A percentile compares a stretch with the other conserved stretches of the same genome.
Conservation (phyloP, 441 rosid species). For the Erodium texanum region DNA sequence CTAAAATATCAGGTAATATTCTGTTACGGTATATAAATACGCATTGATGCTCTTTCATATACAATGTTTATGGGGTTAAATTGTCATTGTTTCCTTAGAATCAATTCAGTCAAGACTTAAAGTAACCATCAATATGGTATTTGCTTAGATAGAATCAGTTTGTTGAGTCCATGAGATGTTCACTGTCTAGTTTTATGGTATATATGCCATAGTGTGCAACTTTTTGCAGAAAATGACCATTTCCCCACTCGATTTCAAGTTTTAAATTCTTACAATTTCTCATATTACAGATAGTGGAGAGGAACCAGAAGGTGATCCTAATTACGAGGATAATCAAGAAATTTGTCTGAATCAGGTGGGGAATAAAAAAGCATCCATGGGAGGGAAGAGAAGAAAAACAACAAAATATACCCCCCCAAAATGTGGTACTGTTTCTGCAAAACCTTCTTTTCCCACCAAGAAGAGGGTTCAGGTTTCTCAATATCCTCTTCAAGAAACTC, state of each 20-base stretch:
- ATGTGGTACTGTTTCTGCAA: constrained; percentile 28
- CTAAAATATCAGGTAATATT: constrained; percentile 39
- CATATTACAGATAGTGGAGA: constrained; percentile 32
- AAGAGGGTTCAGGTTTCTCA: constrained; percentile 85
- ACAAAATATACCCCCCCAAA: constrained; percentile 17
- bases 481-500: constrained; percentile 34
- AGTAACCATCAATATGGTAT: neutral
- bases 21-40: neutral
- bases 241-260: neutral
- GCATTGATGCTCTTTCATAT: neutral
- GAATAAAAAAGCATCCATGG: constrained; percentile 19
- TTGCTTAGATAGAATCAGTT: neutral
- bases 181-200: neutral
- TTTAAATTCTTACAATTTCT: neutral
- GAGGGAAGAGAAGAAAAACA: constrained; percentile 24
- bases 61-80: neutral
- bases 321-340: constrained; percentile 11
- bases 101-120: neutral
- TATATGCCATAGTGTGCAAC: neutral
- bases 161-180: neutral
- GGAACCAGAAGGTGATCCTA: constrained; percentile 18
- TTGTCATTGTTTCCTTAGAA: neutral
- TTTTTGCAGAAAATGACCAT: neutral
- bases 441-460: constrained; percentile 72
- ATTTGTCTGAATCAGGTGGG: constrained; percentile 19